Percentiles rank a stretch among this genome's conserved stretches.
These are phyloP conservation scores for Oidium heveae DNA, from an alignment of 2,329 filamentous ascomycete genomes.

Conservation along the genomic window DNA sequence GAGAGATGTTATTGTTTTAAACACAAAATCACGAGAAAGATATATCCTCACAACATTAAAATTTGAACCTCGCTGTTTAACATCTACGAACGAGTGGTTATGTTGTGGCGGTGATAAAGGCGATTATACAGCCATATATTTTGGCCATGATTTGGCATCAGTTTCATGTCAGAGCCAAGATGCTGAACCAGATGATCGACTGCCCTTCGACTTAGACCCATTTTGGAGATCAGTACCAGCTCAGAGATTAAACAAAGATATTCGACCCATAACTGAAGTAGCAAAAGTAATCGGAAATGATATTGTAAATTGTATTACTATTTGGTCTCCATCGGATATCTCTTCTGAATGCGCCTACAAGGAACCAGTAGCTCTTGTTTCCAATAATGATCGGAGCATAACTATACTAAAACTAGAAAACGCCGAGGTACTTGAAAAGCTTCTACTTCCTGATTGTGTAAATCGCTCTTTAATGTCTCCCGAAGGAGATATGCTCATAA, in stretches of 20 bases:
- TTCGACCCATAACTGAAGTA: conserved; percentile 16
- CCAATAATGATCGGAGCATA: conserved; percentile 82
- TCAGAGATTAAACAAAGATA: not conserved
- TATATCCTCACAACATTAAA: conserved; percentile 46
- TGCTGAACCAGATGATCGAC: conserved; percentile 27
- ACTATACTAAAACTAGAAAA: conserved; percentile 55
- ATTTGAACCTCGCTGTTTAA: conserved; percentile 62
- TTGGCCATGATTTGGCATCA: conserved; percentile 5
- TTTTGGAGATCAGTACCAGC: conserved; percentile 4
- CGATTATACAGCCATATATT: conserved; percentile 32
- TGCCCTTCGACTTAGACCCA: conserved; percentile 25
- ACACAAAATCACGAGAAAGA: conserved; percentile 43
- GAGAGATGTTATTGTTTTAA: conserved; percentile 42
- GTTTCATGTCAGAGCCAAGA: conserved; percentile 1
- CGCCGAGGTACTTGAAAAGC: conserved; percentile 38
- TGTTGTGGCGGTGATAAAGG: conserved; percentile 76
- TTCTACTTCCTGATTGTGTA: conserved; percentile 62
- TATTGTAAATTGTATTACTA: conserved; percentile 39
- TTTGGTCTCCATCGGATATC: conserved; percentile 25
- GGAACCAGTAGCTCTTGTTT: conserved; percentile 40
- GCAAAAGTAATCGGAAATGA: conserved; percentile 30
- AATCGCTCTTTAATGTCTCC: conserved; percentile 90
- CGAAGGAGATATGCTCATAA: conserved; percentile 54
- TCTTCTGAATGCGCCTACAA: conserved; percentile 19
- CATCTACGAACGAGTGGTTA: conserved; percentile 68